A percentile compares a stretch with the other conserved stretches of the same genome.
Conservation (phyloP, 140 eudicot species). For the Oenanthe javanica region DNA sequence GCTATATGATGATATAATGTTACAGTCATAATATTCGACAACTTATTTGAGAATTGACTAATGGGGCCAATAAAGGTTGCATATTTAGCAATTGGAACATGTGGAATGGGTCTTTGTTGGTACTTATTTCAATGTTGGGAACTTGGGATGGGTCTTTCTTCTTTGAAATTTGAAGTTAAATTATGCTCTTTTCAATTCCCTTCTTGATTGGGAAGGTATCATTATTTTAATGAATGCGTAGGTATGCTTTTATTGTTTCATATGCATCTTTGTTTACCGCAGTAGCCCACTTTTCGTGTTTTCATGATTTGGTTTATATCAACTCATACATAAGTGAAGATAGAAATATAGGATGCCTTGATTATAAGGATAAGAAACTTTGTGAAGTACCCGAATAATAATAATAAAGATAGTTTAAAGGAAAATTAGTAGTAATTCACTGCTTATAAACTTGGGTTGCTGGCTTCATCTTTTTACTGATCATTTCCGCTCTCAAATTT, state of each 20-base stretch:
- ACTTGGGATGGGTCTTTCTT: neutral
- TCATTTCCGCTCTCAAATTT: neutral
- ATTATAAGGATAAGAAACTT: neutral
- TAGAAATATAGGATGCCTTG: neutral
- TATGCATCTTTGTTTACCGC: neutral
- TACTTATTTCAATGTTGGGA: neutral
- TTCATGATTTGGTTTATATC: neutral
- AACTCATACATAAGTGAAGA: neutral
- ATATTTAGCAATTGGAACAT: neutral
- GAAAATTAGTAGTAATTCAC: neutral
- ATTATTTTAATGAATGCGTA: neutral
- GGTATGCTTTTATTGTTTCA: neutral
- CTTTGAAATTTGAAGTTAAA: neutral
- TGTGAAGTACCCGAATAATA: neutral
- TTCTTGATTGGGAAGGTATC: constrained; percentile 1
- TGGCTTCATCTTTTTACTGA: neutral
- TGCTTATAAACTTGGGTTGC: neutral
- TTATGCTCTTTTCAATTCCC: neutral
- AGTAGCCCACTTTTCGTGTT: neutral
- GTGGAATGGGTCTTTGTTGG: neutral
- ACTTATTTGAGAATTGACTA: neutral
- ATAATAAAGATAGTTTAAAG: neutral
- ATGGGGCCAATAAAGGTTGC: neutral
- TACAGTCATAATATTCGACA: neutral
- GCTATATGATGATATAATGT: neutral